phyloP scores from a whole-genome alignment of 1,284 basidiomycete species.

The Anthracocystis walkeri region DNA sequence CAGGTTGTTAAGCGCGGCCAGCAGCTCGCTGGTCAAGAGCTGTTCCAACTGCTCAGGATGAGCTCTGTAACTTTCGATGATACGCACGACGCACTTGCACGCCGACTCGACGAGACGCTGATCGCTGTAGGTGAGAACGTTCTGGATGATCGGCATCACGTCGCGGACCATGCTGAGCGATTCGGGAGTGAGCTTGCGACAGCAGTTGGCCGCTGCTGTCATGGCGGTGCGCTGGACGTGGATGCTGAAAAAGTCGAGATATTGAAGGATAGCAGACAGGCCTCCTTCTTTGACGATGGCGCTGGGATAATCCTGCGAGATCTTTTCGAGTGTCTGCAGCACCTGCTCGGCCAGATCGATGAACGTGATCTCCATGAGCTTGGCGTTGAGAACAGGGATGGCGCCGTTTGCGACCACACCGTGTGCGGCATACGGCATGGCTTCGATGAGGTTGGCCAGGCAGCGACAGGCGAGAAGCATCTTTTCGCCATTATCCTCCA shows the following conservation, averaged over 20 bases:
- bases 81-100: slow-evolving; percentile 62
- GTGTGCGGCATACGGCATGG: slow-evolving; percentile 67
- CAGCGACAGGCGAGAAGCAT: slow-evolving; percentile 68
- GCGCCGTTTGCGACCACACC: slow-evolving; percentile 61
- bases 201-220: slow-evolving; percentile 66
- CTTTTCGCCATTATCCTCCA: slow-evolving; percentile 62
- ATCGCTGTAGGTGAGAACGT: slow-evolving; percentile 64
- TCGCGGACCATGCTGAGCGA: slow-evolving; percentile 53
- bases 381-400: slow-evolving; percentile 63
- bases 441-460: slow-evolving; percentile 69
- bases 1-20: slow-evolving; percentile 59
- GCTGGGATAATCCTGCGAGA: slow-evolving; percentile 61
- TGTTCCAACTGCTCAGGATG: slow-evolving; percentile 61
- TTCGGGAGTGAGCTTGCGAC: slow-evolving; percentile 59
- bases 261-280: slow-evolving; percentile 66
- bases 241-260: slow-evolving; percentile 69
- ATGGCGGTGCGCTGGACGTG: slow-evolving; percentile 69
- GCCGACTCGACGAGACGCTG: slow-evolving; percentile 67
- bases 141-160: slow-evolving; percentile 64
- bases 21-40: slow-evolving; percentile 52
- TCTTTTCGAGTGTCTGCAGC: slow-evolving; percentile 68
- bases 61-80: slow-evolving; percentile 59
- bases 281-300: slow-evolving; percentile 67
- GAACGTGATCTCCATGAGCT: slow-evolving; percentile 68
- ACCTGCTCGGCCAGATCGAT: slow-evolving; percentile 69